phyloP scores from a whole-genome alignment of 2,329 filamentous ascomycete genomes.

The Trichophyton equinum region DNA sequence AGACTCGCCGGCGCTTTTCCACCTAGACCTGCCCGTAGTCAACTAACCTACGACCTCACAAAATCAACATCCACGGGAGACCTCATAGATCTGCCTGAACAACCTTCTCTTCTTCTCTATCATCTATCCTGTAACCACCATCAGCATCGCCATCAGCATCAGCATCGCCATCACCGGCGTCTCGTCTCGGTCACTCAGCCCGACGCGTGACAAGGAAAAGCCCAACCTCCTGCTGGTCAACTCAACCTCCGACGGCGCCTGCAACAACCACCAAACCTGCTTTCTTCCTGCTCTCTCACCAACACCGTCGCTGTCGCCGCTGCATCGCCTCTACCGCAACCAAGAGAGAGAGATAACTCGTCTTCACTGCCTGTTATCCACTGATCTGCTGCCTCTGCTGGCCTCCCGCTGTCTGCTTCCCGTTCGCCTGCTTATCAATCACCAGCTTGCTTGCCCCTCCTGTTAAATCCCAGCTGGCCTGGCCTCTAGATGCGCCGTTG shows the following conservation, averaged over 20 bases:
- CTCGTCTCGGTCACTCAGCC: not conserved
- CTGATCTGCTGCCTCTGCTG: not conserved
- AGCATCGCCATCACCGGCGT: not conserved
- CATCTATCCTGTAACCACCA: too few relatives aligned
- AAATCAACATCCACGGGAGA: too few relatives aligned
- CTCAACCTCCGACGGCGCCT: not conserved
- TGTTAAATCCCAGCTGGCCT: not conserved
- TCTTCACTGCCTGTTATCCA: not conserved
- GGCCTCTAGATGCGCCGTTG: not conserved
- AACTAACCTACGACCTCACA: too few relatives aligned
- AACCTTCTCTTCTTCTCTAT: too few relatives aligned
- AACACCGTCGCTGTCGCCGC: not conserved
- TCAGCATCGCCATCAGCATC: not conserved
- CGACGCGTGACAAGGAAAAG: not conserved
- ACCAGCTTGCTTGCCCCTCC: not conserved
- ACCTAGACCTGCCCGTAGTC: too few relatives aligned
- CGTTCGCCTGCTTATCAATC: not conserved
- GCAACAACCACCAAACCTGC: not conserved
- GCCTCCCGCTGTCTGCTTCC: not conserved
- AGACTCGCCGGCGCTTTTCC: not conserved
- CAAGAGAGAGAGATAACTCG: not conserved
- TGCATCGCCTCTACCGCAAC: not conserved
- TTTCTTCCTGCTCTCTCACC: not conserved
- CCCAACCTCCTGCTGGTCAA: too few relatives aligned
- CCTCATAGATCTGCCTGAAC: too few relatives aligned